Percentiles rank a stretch among this genome's conserved stretches.
Conservation (phyloP, 495 filamentous ascomycete genomes). For the Usnea hakonensis region DNA sequence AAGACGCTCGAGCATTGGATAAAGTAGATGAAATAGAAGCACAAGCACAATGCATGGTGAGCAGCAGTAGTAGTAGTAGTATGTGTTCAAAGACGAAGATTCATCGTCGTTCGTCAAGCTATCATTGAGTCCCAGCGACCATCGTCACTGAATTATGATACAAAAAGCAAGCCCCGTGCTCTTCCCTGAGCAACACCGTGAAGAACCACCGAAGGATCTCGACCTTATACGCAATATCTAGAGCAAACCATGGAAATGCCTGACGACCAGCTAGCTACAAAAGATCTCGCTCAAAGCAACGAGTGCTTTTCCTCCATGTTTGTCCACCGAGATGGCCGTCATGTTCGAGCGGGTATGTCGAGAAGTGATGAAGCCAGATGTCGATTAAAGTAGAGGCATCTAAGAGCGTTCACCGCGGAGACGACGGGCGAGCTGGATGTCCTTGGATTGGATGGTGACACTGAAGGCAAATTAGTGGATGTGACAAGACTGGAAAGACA, state of each 20-base stretch:
- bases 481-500: background rate
- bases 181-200: conserved; percentile 23
- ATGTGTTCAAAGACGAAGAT: background rate
- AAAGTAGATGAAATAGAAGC: background rate
- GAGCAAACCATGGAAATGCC: conserved; percentile 7
- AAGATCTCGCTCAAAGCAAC: conserved; percentile 23
- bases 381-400: conserved; percentile 19
- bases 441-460: conserved; percentile 89
- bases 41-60: background rate
- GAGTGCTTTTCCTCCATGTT: conserved; percentile 20
- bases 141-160: conserved; percentile 26
- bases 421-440: conserved; percentile 93
- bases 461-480: background rate
- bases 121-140: conserved; percentile 17
- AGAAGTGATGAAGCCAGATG: conserved; percentile 14
- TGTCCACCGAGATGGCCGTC: conserved; percentile 7
- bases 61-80: background rate
- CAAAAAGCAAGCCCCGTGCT: conserved; percentile 21
- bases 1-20: too few relatives aligned
- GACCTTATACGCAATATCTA: conserved; percentile 13
- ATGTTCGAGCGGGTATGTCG: conserved; percentile 25
- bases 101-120: conserved; percentile 15
- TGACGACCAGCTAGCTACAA: conserved; percentile 16
- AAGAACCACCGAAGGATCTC: conserved; percentile 13
- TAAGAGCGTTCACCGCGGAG: conserved; percentile 93